Evolutionary conservation across 495 filamentous ascomycete species (phyloP).

Genomic region (Penicillium robsamsonii): DNA sequence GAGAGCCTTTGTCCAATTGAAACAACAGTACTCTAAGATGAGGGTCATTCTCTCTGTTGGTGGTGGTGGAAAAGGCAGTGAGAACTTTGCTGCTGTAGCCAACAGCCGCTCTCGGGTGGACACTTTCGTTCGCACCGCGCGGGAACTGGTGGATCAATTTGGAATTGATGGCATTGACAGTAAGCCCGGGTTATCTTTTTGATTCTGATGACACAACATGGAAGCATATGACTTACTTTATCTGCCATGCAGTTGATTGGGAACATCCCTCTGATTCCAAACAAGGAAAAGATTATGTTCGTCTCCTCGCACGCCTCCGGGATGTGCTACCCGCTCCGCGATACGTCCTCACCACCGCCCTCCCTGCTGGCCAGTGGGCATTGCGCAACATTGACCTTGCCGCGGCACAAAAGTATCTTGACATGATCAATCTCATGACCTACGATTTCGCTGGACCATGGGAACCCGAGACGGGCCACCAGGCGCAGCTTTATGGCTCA

Average conservation of each 20-base stretch:
- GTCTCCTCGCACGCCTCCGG: slow-evolving; percentile 67
- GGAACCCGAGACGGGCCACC: slow-evolving; percentile 68
- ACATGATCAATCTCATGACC: slow-evolving; percentile 79
- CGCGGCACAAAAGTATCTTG: slow-evolving; percentile 62
- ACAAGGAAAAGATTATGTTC: slow-evolving; percentile 72
- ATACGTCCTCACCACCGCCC: slow-evolving; percentile 75
- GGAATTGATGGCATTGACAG: slow-evolving; percentile 85
- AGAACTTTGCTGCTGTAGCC: slow-evolving; percentile 74
- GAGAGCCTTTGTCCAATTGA: slow-evolving; percentile 69
- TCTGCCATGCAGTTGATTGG: slow-evolving; percentile 70
- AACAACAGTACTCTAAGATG: slow-evolving; percentile 70
- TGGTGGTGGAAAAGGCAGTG: slow-evolving; percentile 73
- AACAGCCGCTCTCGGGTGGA: slow-evolving; percentile 57
- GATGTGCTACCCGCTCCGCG: slow-evolving; percentile 67
- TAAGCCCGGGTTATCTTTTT: slow-evolving; percentile 33
- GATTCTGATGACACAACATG: not conserved
- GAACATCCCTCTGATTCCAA: slow-evolving; percentile 71
- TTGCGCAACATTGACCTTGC: slow-evolving; percentile 74
- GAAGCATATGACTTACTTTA: not conserved
- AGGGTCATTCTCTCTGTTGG: slow-evolving; percentile 85
- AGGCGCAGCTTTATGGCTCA: slow-evolving; percentile 73
- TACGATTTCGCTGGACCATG: slow-evolving; percentile 89
- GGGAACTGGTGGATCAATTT: slow-evolving; percentile 68
- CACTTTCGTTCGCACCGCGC: slow-evolving; percentile 71
- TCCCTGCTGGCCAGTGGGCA: slow-evolving; percentile 74